Evolutionary conservation across 2,329 filamentous ascomycete species (phyloP), one percentile per base, ranked within the genome.

Genomic region (Beauveria bassiana): DNA sequence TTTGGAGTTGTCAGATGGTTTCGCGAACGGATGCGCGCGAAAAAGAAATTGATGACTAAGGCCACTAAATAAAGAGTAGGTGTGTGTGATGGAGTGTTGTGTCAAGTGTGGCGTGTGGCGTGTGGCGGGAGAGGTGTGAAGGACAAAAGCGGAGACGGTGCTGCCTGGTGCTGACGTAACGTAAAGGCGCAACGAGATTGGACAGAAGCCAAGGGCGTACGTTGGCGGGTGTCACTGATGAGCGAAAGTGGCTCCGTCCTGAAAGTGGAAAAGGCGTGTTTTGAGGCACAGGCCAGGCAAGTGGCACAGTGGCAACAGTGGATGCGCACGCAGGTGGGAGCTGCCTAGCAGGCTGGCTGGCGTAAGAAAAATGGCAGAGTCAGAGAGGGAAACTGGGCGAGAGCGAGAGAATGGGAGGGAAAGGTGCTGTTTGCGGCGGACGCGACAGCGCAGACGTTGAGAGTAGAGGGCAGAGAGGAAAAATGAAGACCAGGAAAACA

Each of bases 151-250:
- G 59, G 63, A 59, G 43, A 64, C 12, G 62, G 63, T 64, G 65
- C 63, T 62, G 68, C 57, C 59, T 53, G 53, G 56, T 64, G 73
- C 71, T 74, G 72, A 73, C 67, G 72, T 74, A 74, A 74, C 64
- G 66, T 58, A 59, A 50, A 61, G 61, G 63, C 65, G 65, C 62
- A 66, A 26, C 8, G 31, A 26, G 46, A 56, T 61, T 60, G 57
- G 61, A 34, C 56, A 28, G 34, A 45, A 14, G 46, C 47, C 40
- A 43, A 57, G 34, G 31, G 40, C 45, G 54, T 52, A 42, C 43
- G 51, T 26, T 59, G 42, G 49, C 54, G 26, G 47, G 60, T 42
- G 40, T 47, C 26, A 60, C 57, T 59, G n/a, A 59, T 59, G n/a
- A 59, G 47, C 47, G 49, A 59, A 52, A 59, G 57, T 59, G 57